A percentile compares a stretch with the other conserved stretches of the same genome.
Evolutionary conservation across 2,329 filamentous ascomycete genomes (phyloP).

Genomic region (Epichloe aotearoae): DNA sequence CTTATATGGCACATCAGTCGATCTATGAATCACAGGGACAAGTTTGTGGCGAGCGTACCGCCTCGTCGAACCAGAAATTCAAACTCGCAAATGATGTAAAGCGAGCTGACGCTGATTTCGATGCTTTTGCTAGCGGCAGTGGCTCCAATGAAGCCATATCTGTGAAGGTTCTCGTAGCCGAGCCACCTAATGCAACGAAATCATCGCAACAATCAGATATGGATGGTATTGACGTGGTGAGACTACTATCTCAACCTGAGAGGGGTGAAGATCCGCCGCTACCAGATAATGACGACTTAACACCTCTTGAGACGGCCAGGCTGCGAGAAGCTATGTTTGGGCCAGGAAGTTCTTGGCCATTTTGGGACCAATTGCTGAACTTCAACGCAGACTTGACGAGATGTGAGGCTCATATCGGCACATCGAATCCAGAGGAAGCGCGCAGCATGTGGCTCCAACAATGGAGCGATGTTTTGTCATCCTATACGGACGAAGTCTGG

Average conservation of each 20-base stretch:
- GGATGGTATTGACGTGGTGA: conserved; percentile 20
- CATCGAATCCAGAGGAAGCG: conserved; percentile 23
- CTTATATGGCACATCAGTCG: neutral
- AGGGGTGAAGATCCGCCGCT: conserved; percentile 10
- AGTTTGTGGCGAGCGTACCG: neutral
- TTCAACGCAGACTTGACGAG: conserved; percentile 32
- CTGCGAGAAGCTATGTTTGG: conserved; percentile 27
- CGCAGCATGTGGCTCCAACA: conserved; percentile 36
- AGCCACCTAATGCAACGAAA: conserved; percentile 9
- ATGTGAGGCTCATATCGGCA: conserved; percentile 23
- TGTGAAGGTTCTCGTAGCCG: neutral
- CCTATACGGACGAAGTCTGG: conserved; percentile 56
- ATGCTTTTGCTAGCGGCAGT: neutral
- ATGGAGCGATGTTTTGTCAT: conserved; percentile 42
- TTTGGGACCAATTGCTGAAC: conserved; percentile 35
- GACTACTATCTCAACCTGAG: conserved; percentile 20
- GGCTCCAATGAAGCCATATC: neutral
- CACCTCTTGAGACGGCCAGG: conserved; percentile 16
- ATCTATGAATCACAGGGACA: neutral
- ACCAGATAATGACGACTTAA: conserved; percentile 13
- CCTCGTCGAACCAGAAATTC: neutral
- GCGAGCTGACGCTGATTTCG: neutral
- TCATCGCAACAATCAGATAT: neutral
- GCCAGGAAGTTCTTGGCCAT: neutral
- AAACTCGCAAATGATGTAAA: neutral